A percentile compares a stretch with the other conserved stretches of the same genome.
Conservation (phyloP, 345 rosid species). For the Rubroshorea leprosula region DNA sequence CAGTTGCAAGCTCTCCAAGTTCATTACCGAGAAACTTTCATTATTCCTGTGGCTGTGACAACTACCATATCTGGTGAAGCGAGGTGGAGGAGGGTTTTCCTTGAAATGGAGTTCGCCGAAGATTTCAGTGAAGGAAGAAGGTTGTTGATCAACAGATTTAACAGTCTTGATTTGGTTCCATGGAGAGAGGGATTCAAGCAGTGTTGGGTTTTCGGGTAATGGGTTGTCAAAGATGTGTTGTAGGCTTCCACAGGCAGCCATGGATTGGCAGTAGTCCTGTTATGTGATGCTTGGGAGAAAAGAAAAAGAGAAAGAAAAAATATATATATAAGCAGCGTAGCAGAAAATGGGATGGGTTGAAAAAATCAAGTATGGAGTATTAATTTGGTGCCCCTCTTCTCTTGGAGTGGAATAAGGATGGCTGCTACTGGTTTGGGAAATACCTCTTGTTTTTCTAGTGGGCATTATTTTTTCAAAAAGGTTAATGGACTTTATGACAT, state of each 20-base stretch:
- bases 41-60: constrained; percentile 34
- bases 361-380: constrained; percentile 32
- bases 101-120: constrained; percentile 74
- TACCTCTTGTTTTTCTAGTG: constrained; percentile 37
- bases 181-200: constrained; percentile 50
- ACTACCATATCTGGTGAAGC: background rate
- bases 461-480: no score
- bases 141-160: constrained; percentile 26
- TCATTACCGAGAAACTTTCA: constrained; percentile 37
- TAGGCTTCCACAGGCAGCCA: constrained; percentile 74
- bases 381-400: constrained; percentile 26
- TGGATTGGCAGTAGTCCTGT: constrained; percentile 26
- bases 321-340: constrained; percentile 10
- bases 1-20: constrained; percentile 55
- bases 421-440: constrained; percentile 27
- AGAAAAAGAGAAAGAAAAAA: background rate
- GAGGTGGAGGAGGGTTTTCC: constrained; percentile 24
- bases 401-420: constrained; percentile 35
- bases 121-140: constrained; percentile 59
- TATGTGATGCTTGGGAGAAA: background rate
- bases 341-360: constrained; percentile 30
- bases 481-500: no score
- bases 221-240: constrained; percentile 60
- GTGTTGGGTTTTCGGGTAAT: constrained; percentile 41
- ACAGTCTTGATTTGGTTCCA: constrained; percentile 54